phyloP scores from a whole-genome alignment of 495 filamentous ascomycete species.

The Trichoderma parareesei region DNA sequence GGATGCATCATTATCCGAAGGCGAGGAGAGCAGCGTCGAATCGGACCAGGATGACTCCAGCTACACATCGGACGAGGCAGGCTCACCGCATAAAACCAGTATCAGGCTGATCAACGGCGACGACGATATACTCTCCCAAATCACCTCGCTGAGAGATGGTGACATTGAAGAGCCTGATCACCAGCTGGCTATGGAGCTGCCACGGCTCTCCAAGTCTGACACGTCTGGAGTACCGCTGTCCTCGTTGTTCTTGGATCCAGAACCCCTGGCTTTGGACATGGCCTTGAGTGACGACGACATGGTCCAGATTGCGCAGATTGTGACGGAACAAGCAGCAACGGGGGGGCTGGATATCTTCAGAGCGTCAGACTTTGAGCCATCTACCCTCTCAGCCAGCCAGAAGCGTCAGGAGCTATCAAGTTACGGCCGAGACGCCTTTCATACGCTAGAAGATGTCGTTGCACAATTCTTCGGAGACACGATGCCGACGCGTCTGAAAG shows the following conservation, averaged over 20 bases:
- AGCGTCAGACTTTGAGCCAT: conserved; percentile 9
- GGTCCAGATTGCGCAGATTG: conserved; percentile 51
- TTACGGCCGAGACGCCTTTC: conserved; percentile 31
- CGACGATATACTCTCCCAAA: conserved; percentile 39
- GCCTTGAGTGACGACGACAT: conserved; percentile 40
- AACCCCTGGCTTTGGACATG: conserved; percentile 33
- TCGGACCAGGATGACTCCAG: conserved; percentile 45
- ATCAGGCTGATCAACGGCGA: conserved; percentile 29
- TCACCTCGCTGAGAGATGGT: conserved; percentile 41
- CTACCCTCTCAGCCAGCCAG: conserved; percentile 14
- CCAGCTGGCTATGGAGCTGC: conserved; percentile 32
- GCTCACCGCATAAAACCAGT: conserved; percentile 37
- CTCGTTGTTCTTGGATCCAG: conserved; percentile 41
- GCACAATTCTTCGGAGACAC: conserved; percentile 30
- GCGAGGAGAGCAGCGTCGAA: conserved; percentile 35
- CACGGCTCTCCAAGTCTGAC: conserved; percentile 31
- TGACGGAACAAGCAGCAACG: conserved; percentile 51
- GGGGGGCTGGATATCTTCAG: conserved; percentile 26
- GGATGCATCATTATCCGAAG: conserved; percentile 35
- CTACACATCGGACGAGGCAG: conserved; percentile 33
- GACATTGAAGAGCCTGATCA: conserved; percentile 29
- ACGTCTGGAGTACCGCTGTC: conserved; percentile 36
- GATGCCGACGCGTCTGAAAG: conserved; percentile 32
- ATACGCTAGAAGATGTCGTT: conserved; percentile 30
- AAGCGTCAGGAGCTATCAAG: conserved; percentile 28